Evolutionary conservation across 768 basidiomycete genomes (phyloP).

Genomic region (Tricholoma bakamatsutake): DNA sequence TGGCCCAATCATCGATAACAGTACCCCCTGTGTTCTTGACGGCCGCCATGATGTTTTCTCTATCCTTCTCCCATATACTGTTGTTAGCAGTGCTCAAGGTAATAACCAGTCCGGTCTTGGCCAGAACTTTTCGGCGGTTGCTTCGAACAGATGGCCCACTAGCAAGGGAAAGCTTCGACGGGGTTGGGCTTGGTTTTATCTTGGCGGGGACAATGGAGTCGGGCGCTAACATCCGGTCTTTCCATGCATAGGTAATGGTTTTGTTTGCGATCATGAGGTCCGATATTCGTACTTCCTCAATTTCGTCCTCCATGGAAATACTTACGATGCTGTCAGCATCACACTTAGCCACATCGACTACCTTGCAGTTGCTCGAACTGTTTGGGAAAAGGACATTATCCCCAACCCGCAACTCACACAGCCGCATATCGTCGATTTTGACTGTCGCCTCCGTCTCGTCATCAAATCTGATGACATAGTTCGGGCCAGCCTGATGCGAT

Average conservation of each 20-base stretch:
- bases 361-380: constrained; percentile 24
- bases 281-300: constrained; percentile 25
- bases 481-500: constrained; percentile 21
- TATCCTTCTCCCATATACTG: constrained; percentile 33
- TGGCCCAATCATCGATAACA: constrained; percentile 58
- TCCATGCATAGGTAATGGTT: constrained; percentile 47
- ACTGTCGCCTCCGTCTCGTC: constrained; percentile 47
- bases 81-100: constrained; percentile 47
- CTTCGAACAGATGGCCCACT: constrained; percentile 28
- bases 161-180: constrained; percentile 39
- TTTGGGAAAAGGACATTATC: constrained; percentile 48
- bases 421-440: constrained; percentile 47
- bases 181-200: constrained; percentile 36
- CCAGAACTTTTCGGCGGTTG: constrained; percentile 31
- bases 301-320: constrained; percentile 35
- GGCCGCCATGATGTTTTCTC: constrained; percentile 32
- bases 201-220: constrained; percentile 37
- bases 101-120: constrained; percentile 53
- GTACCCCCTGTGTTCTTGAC: constrained; percentile 50
- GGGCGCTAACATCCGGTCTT: constrained; percentile 38
- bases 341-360: constrained; percentile 26
- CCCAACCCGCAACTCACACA: constrained; percentile 40
- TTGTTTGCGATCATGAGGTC: constrained; percentile 47
- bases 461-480: constrained; percentile 59
- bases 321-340: constrained; percentile 26